A percentile compares a stretch with the other conserved stretches of the same genome.
phyloP scores from a whole-genome alignment of 805 yeast species.

The Nakazawaea molendinolei region DNA sequence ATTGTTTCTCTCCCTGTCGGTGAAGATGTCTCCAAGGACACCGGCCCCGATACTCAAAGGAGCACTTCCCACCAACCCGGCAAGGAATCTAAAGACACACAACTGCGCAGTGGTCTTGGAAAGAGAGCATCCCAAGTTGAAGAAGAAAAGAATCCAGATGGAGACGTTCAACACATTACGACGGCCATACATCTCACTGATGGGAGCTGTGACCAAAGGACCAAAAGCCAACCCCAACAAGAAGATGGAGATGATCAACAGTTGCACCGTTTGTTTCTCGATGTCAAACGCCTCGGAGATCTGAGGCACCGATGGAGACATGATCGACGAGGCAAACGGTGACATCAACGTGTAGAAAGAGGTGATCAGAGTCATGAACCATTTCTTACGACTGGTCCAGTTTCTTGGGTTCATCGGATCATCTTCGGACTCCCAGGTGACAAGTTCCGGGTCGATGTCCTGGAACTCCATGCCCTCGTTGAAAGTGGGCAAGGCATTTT shows the following conservation, averaged over 20 bases:
- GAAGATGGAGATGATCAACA: constrained; percentile 56
- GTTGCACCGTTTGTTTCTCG: constrained; percentile 32
- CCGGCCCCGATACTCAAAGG: constrained; percentile 70
- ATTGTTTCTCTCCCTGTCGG: constrained; percentile 40
- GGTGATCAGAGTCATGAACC: constrained; percentile 38
- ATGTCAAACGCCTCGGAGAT: constrained; percentile 40
- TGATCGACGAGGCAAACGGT: constrained; percentile 57
- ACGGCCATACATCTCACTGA: constrained; percentile 64
- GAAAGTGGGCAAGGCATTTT: constrained; percentile 21
- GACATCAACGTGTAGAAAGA: constrained; percentile 50
- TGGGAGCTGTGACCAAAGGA: constrained; percentile 60
- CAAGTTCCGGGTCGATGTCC: constrained; percentile 55
- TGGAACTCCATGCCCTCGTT: constrained; percentile 48
- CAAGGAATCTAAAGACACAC: constrained; percentile 52
- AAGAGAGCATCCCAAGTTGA: constrained; percentile 57
- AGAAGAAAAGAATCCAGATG: constrained; percentile 39
- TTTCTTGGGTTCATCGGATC: constrained; percentile 63
- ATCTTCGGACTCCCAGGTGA: constrained; percentile 58
- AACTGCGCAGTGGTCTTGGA: constrained; percentile 49
- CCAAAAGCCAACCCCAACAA: constrained; percentile 67
- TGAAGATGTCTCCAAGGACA: constrained; percentile 54
- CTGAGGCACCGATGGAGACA: constrained; percentile 51
- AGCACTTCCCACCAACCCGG: constrained; percentile 64
- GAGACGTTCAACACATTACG: constrained; percentile 46
- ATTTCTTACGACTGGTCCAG: constrained; percentile 41